Percentiles rank a stretch among this genome's conserved stretches.
Evolutionary conservation across 441 rosid genomes (phyloP).

Genomic region (Monsonia emarginata): DNA sequence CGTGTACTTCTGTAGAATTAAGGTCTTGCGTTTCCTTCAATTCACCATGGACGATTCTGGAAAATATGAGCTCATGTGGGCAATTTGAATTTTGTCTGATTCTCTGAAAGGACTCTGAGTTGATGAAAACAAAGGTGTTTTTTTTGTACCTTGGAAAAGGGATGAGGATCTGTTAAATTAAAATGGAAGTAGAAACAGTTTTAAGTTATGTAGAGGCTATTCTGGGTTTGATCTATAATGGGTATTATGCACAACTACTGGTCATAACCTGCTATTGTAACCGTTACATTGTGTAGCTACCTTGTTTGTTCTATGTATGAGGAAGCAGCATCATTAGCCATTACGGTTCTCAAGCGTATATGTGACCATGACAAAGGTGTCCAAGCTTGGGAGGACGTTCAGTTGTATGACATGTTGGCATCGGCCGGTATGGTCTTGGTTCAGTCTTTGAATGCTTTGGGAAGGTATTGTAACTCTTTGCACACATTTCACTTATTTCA

Average conservation of each 20-base stretch:
- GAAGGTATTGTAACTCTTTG: slow-evolving; percentile 31
- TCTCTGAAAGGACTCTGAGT: neutral
- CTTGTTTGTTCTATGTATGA: slow-evolving; percentile 66
- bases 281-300: slow-evolving; percentile 32
- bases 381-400: slow-evolving; percentile 23
- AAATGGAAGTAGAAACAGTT: neutral
- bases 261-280: neutral
- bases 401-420: slow-evolving; percentile 40
- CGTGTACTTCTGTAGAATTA: neutral
- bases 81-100: neutral
- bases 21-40: neutral
- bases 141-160: neutral
- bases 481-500: neutral
- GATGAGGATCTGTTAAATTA: neutral
- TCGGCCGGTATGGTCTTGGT: slow-evolving; percentile 76
- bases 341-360: slow-evolving; percentile 36
- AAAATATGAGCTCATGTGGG: neutral
- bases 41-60: neutral
- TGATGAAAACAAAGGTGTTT: neutral
- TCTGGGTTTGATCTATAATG: neutral
- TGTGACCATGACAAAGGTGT: slow-evolving; percentile 7
- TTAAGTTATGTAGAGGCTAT: neutral
- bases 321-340: slow-evolving; percentile 54
- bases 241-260: neutral
- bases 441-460: slow-evolving; percentile 61